Conservation (phyloP, 177 flowering plant species). For the Vitis hybrid region DNA sequence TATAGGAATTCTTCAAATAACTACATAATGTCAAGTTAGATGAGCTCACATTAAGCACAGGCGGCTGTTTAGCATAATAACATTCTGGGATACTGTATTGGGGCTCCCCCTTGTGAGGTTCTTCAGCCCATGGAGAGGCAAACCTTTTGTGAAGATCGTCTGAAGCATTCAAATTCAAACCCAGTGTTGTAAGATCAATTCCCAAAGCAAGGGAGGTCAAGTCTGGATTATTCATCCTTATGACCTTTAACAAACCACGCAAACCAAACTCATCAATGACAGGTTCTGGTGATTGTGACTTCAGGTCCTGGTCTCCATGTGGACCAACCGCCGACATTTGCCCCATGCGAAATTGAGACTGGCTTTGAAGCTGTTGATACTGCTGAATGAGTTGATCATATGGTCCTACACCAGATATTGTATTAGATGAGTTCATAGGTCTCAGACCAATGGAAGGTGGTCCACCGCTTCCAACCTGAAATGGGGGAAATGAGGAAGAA, state of each 20-base stretch:
- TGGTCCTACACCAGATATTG: constrained; percentile 61
- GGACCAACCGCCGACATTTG: constrained; percentile 71
- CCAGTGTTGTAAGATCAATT: constrained; percentile 87
- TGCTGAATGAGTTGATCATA: constrained; percentile 93
- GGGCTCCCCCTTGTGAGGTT: constrained; percentile 87
- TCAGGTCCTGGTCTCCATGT: constrained; percentile 72
- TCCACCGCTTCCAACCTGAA: constrained; percentile 57
- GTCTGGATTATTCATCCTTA: constrained; percentile 83
- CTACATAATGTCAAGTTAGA: not conserved
- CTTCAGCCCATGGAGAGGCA: constrained; percentile 96
- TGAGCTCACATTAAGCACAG: constrained; percentile 66
- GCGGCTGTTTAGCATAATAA: constrained; percentile 73
- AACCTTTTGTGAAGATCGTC: constrained; percentile 89
- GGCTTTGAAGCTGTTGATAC: constrained; percentile 79
- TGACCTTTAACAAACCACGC: constrained; percentile 80
- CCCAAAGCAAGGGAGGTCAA: constrained; percentile 85
- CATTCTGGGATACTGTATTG: constrained; percentile 87
- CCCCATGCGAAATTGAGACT: constrained; percentile 77
- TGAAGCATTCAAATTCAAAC: constrained; percentile 83
- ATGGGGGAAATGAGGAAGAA: not conserved
- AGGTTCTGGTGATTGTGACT: constrained; percentile 64
- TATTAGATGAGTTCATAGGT: constrained; percentile 61
- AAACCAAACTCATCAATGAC: constrained; percentile 77
- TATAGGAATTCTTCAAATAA: not conserved
- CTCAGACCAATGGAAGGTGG: constrained; percentile 80